Evolutionary conservation across 257 asterid genomes (phyloP), one percentile per base, ranked within the genome.

Genomic region (Asclepias syriaca): DNA sequence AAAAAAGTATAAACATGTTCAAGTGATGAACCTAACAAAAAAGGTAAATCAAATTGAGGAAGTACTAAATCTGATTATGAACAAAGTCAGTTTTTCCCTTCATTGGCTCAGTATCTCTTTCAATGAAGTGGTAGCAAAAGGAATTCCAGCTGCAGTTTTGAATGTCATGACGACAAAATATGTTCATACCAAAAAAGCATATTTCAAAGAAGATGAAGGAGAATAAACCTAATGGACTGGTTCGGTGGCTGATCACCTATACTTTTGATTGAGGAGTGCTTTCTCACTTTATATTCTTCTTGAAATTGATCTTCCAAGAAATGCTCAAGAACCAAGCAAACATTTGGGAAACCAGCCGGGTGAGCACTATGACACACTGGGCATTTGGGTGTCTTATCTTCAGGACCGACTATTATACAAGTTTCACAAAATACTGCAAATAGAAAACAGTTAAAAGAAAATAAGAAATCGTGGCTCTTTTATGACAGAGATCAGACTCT

Each of bases 281-380:
- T 81, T 77, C 95, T 82, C 70, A 80, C 80, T 34, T 81, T 75
- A 81, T 86, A 82, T 79, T 81, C 85, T 77, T 75, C 65, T 9
- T 87, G 86, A 73, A 86, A 85, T 67, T 74, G 77, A 70, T 83
- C 82, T 71, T 84, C 89, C 69, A 90, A 56, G 83, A 86, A 87
- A 59, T 88, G 88, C 68, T 88, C 85, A n/a, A 90, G 87, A 76
- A 85, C 74, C 84, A 83, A 80, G 84, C 95, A 90, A 53, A 88
- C 81, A 64, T 70, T 85, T 29, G 90, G 90, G 78, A 81, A 78
- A 68, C 90, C 94, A 72, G 67, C 77, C 32, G 92, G 95, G 70
- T 90, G 96, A 22, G 81, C 72, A 74, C 88, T 76, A 73, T 72
- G 83, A 77, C 96, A 90, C 70, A 32, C 77, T 34, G 92, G 92